Conservation (phyloP, 2,329 filamentous ascomycete species). For the Calonectria hawksworthii region DNA sequence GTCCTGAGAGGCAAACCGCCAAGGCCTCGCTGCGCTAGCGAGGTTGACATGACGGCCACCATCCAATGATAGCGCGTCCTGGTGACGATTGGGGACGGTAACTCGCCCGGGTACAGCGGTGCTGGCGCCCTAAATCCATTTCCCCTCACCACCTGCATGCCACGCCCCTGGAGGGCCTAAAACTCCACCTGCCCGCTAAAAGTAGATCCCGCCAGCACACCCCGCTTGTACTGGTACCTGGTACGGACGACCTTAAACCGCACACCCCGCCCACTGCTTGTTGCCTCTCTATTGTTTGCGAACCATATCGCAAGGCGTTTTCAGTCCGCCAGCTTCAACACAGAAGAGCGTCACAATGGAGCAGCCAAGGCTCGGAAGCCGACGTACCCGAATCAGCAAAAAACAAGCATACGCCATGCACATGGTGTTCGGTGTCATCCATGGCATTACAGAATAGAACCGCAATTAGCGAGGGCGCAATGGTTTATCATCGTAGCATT, state of each 20-base stretch:
- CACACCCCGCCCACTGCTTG: background rate
- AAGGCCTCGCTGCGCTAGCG: background rate
- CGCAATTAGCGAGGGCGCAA: background rate
- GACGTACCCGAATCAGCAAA: background rate
- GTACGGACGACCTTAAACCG: background rate
- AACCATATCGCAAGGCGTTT: conserved; percentile 20
- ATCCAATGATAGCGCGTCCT: background rate
- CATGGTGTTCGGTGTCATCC: background rate
- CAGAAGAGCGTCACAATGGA: background rate
- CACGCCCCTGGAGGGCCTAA: background rate
- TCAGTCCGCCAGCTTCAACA: background rate
- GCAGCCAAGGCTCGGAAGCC: background rate
- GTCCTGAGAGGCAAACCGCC: background rate
- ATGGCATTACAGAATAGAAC: background rate
- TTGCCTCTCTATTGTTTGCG: background rate
- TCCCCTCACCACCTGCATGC: background rate
- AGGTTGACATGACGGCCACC: background rate
- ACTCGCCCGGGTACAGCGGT: background rate
- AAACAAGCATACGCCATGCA: background rate
- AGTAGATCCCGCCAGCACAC: background rate
- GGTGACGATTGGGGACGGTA: background rate
- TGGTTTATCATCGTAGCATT: background rate
- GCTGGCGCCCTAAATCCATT: background rate
- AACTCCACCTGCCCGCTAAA: background rate
- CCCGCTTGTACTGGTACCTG: conserved; percentile 1